Base-by-base conservation (phyloP, 108 stramenopile species). In the Bacterosira constricta region DNA sequence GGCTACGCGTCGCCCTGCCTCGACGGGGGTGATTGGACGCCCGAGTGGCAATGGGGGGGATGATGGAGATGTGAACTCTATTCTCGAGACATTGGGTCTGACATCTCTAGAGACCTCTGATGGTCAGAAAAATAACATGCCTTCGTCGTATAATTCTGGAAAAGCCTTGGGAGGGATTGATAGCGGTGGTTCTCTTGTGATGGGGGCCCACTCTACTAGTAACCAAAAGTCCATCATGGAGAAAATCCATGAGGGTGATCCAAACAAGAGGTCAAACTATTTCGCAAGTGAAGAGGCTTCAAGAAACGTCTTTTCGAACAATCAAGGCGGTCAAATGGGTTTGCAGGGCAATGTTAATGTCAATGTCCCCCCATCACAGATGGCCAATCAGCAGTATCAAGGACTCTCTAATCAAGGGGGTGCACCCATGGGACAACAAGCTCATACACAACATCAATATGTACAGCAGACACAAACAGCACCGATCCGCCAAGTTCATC, bases 1-100 rank as follows among this genome's bases (percentile, higher is more conserved):
- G 12, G 77, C 63, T 11, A 63, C 70, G 30, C 72, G 71, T 20
- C 83, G 87, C 13, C 77, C 87, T 30, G 85, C 87, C 13, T 88
- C 87, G n/a, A 84, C 87, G 8, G 87, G 87, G 39, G 84, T 83
- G 9, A 83, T 88, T 37, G 83, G 80, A 20, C 63, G 63, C 11
- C 44, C 63, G 6, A 53, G 39, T 47, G 69, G 62, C 15, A 60
- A 69, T 55, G 68, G 47, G 23, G 11, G 47, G 8, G 37, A 20
- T 34, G 54, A 64, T 57, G 63, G 56, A 29, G 69, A 71, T 66
- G 79, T 80, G 44, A 69, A 73, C 58, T 80, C 79, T 9, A 80
- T 80, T 39, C 65, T 80, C 27, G 65, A 80, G 61, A 80, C 79
- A 12, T 73, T 80, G 54, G 79, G 79, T 31, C 36, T 79, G 32